Percentiles rank a stretch among this genome's conserved stretches.
Conservation (phyloP, 2,329 filamentous ascomycete genomes). For the Ophiostoma tasmaniense region DNA sequence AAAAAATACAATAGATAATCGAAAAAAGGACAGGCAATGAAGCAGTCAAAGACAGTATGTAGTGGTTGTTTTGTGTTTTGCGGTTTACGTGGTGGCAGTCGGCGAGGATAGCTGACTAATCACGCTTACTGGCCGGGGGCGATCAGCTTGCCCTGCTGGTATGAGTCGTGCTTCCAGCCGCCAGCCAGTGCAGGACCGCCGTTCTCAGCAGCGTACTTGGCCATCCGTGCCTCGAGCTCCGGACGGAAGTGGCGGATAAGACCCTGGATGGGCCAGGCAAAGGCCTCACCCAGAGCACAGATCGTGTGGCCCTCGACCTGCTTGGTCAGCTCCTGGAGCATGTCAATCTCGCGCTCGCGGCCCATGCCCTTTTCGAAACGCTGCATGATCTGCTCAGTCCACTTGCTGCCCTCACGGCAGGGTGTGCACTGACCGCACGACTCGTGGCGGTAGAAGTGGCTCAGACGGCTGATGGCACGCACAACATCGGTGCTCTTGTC, state of each 20-base stretch:
- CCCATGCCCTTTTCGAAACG: slow-evolving; percentile 89
- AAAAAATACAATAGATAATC: background rate
- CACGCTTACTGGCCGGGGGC: slow-evolving; percentile 55
- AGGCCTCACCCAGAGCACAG: slow-evolving; percentile 91
- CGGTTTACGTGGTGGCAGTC: background rate
- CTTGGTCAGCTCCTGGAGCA: slow-evolving; percentile 98
- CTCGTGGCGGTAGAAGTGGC: slow-evolving; percentile 97
- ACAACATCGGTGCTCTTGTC: slow-evolving; percentile 97
- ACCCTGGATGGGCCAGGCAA: slow-evolving; percentile 97
- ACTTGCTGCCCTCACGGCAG: slow-evolving; percentile 98
- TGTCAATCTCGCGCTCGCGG: slow-evolving; percentile 89
- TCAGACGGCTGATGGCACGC: slow-evolving; percentile 82
- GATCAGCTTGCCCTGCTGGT: slow-evolving; percentile 71
- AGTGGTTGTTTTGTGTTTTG: background rate
- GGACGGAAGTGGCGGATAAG: slow-evolving; percentile 97
- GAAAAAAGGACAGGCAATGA: background rate
- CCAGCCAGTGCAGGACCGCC: slow-evolving; percentile 73
- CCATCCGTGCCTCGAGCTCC: slow-evolving; percentile 86
- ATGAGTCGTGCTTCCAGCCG: slow-evolving; percentile 73
- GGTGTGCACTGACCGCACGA: slow-evolving; percentile 97
- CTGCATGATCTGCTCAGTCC: slow-evolving; percentile 98
- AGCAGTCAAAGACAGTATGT: slow-evolving; percentile 11
- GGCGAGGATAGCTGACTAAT: background rate
- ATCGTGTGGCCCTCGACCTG: slow-evolving; percentile 99
- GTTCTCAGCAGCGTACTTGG: slow-evolving; percentile 63